A percentile compares a stretch with the other conserved stretches of the same genome.
Evolutionary conservation across 2,329 filamentous ascomycete species (phyloP).

Genomic region (Fusarium veterinarium): DNA sequence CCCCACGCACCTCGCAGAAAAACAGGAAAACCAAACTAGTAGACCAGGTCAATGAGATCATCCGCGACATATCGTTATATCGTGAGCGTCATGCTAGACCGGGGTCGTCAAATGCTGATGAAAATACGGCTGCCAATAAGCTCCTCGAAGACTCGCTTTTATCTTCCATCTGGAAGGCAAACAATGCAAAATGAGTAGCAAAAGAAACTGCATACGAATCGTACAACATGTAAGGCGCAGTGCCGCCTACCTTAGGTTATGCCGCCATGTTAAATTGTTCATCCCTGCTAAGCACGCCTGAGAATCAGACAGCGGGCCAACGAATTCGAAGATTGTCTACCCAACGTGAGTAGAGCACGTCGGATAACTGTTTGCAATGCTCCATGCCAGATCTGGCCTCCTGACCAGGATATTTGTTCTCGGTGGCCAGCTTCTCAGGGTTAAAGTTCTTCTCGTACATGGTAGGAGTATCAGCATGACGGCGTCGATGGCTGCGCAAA

Average conservation of each 20-base stretch:
- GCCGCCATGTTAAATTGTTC: background rate
- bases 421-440: slow-evolving; percentile 59
- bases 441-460: slow-evolving; percentile 60
- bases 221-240: slow-evolving; percentile 6
- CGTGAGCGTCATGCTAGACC: slow-evolving; percentile 26
- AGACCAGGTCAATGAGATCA: slow-evolving; percentile 17
- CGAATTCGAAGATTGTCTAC: slow-evolving; percentile 81
- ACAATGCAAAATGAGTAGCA: slow-evolving; percentile 27
- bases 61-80: slow-evolving; percentile 39
- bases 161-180: background rate
- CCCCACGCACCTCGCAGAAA: slow-evolving; percentile 24
- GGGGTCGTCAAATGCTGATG: slow-evolving; percentile 10
- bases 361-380: slow-evolving; percentile 87
- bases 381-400: slow-evolving; percentile 80
- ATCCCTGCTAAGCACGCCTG: background rate
- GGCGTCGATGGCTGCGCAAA: slow-evolving; percentile 79
- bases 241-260: background rate
- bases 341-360: slow-evolving; percentile 93
- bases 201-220: slow-evolving; percentile 17
- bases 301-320: slow-evolving; percentile 64
- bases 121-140: slow-evolving; percentile 11
- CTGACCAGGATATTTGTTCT: slow-evolving; percentile 66
- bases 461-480: slow-evolving; percentile 62
- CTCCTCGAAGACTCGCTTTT: slow-evolving; percentile 9
- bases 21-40: slow-evolving; percentile 18